Percentiles rank a stretch among this genome's conserved stretches.
These are phyloP conservation scores for Puccinia brachypodii DNA, from an alignment of 1,284 basidiomycete species.

Conservation along the genomic window DNA sequence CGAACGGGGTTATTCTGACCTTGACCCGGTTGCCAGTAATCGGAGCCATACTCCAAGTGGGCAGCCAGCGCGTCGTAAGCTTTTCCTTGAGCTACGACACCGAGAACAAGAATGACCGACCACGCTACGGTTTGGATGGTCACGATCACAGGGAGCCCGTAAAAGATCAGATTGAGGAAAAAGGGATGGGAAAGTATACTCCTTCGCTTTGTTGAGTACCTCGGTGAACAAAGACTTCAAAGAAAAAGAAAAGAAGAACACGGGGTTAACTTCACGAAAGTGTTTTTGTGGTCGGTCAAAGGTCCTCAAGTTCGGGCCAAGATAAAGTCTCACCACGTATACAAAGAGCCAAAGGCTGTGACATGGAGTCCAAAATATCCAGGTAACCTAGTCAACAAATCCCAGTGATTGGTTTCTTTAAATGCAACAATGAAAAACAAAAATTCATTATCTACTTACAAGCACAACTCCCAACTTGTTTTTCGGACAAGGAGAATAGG, in stretches of 20 bases:
- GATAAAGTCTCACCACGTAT: constrained; percentile 42
- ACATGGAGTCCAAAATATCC: constrained; percentile 48
- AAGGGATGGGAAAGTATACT: constrained; percentile 20
- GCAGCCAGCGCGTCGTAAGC: constrained; percentile 21
- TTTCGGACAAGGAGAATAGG: neutral
- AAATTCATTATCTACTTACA: constrained; percentile 11
- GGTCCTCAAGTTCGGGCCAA: neutral
- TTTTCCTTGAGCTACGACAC: neutral
- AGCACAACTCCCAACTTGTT: constrained; percentile 25
- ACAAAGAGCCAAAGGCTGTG: constrained; percentile 45
- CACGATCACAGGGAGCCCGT: constrained; percentile 16
- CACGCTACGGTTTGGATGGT: constrained; percentile 31
- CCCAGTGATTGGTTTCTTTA: neutral
- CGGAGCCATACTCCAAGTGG: neutral
- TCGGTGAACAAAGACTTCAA: constrained; percentile 40
- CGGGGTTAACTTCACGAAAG: neutral
- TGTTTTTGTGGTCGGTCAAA: neutral
- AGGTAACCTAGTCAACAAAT: constrained; percentile 27
- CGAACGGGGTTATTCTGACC: neutral
- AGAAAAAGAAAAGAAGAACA: too few relatives aligned
- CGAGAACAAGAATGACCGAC: constrained; percentile 18
- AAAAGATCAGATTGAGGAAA: constrained; percentile 41
- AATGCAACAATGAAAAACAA: neutral
- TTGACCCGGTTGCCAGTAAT: constrained; percentile 1
- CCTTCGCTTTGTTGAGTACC: constrained; percentile 4